phyloP scores from a whole-genome alignment of 2,329 filamentous ascomycete genomes.

The Daldinia sp. region DNA sequence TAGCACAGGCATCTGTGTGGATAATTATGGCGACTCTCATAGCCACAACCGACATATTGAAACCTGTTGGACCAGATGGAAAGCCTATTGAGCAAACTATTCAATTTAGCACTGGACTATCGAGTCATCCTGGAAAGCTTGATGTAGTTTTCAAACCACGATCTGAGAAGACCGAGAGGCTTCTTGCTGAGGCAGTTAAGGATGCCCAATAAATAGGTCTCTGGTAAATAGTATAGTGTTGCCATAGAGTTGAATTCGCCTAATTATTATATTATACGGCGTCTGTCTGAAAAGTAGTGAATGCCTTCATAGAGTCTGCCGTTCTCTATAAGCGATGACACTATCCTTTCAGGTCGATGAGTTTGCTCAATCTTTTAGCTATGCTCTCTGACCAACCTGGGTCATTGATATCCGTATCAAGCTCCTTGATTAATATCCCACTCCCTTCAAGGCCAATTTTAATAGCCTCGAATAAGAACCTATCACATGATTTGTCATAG shows the following conservation, averaged over 20 bases:
- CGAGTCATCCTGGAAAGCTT: conserved; percentile 38
- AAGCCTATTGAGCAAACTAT: conserved; percentile 37
- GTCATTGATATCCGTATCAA: conserved; percentile 67
- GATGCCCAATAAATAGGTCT: conserved; percentile 21
- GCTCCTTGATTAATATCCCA: conserved; percentile 62
- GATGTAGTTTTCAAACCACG: conserved; percentile 39
- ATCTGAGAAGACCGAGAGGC: conserved; percentile 34
- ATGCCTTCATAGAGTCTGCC: not conserved
- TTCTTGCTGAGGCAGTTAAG: conserved; percentile 29
- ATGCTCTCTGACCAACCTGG: conserved; percentile 41
- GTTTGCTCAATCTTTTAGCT: conserved; percentile 42
- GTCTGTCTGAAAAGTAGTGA: not conserved
- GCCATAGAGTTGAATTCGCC: no score
- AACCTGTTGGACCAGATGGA: conserved; percentile 34
- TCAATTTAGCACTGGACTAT: conserved; percentile 39
- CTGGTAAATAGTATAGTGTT: not conserved
- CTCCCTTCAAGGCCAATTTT: conserved; percentile 61
- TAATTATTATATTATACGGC: not conserved
- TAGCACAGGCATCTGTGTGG: conserved; percentile 40
- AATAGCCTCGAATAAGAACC: conserved; percentile 66
- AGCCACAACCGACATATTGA: conserved; percentile 39
- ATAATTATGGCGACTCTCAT: conserved; percentile 40
- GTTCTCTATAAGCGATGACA: not conserved
- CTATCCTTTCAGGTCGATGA: conserved; percentile 30
- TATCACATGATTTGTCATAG: conserved; percentile 58